Evolutionary conservation across 164 flowering plant genomes (phyloP).

Genomic region (Euptelea pleiosperma): DNA sequence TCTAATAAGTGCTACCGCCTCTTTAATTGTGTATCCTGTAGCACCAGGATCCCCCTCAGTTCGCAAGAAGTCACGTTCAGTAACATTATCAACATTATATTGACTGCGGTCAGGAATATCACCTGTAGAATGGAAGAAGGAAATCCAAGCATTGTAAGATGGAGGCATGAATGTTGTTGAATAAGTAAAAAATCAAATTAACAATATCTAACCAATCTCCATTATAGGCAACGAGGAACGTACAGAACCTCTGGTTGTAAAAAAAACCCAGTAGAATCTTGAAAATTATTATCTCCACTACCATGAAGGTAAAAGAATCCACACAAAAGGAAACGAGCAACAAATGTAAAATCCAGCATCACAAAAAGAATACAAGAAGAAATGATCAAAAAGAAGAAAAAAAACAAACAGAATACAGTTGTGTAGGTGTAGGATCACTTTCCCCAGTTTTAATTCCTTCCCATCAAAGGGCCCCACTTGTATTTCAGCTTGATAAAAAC

Average conservation of each 20-base stretch:
- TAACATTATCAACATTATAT: conserved; percentile 42
- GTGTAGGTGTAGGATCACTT: neutral
- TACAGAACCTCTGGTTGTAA: neutral
- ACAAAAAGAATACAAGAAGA: neutral
- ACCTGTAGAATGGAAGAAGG: conserved; percentile 28
- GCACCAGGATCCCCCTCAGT: conserved; percentile 97
- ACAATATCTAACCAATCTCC: neutral
- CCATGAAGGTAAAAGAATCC: neutral
- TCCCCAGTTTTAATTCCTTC: neutral
- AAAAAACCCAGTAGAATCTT: neutral
- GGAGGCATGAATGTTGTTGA: neutral
- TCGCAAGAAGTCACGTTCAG: conserved; percentile 76
- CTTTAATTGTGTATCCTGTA: conserved; percentile 86
- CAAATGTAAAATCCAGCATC: neutral
- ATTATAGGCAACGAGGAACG: neutral
- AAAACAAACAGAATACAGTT: neutral
- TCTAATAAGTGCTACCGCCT: conserved; percentile 77
- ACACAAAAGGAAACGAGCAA: neutral
- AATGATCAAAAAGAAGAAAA: neutral
- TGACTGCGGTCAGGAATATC: conserved; percentile 18
- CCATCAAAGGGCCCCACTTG: neutral
- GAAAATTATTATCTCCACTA: neutral
- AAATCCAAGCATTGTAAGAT: neutral
- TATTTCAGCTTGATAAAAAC: neutral
- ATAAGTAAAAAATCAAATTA: neutral